phyloP scores from a whole-genome alignment of 352 stramenopile species.

The Aphanomyces stellatus region DNA sequence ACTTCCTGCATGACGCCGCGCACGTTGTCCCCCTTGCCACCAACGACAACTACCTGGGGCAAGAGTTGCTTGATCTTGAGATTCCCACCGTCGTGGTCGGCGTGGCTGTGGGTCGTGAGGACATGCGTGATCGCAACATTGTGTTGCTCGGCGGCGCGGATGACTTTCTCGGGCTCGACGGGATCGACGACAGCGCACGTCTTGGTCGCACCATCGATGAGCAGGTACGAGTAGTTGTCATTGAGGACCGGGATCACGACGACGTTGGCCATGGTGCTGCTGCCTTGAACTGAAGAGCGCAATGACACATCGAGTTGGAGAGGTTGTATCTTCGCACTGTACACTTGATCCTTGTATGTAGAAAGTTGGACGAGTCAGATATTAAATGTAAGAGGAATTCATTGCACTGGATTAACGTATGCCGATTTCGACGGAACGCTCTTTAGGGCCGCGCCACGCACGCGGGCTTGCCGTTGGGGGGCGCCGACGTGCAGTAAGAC shows the following conservation, averaged over 20 bases:
- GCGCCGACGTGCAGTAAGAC: background rate
- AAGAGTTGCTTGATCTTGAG: conserved; percentile 47
- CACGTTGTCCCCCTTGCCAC: conserved; percentile 57
- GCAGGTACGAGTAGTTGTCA: conserved; percentile 91
- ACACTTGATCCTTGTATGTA: background rate
- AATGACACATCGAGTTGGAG: no score
- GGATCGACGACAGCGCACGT: conserved; percentile 81
- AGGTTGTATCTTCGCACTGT: no score
- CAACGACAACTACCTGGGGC: conserved; percentile 54
- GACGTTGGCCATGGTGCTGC: conserved; percentile 61
- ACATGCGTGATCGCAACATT: conserved; percentile 72
- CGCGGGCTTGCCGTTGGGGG: background rate
- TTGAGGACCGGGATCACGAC: conserved; percentile 73
- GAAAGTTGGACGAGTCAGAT: background rate
- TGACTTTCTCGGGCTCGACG: conserved; percentile 75
- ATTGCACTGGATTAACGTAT: background rate
- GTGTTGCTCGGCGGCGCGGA: conserved; percentile 43
- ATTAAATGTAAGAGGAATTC: background rate
- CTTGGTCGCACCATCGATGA: conserved; percentile 51
- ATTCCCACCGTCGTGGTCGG: conserved; percentile 87
- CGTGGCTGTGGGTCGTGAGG: conserved; percentile 88
- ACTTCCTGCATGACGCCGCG: conserved; percentile 50
- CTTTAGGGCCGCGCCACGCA: background rate
- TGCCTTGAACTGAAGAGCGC: no score
- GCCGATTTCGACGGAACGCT: background rate